Evolutionary conservation across 83 land plant genomes (phyloP), one percentile per base, ranked within the genome.

Genomic region (Isoetes engelmannii): DNA sequence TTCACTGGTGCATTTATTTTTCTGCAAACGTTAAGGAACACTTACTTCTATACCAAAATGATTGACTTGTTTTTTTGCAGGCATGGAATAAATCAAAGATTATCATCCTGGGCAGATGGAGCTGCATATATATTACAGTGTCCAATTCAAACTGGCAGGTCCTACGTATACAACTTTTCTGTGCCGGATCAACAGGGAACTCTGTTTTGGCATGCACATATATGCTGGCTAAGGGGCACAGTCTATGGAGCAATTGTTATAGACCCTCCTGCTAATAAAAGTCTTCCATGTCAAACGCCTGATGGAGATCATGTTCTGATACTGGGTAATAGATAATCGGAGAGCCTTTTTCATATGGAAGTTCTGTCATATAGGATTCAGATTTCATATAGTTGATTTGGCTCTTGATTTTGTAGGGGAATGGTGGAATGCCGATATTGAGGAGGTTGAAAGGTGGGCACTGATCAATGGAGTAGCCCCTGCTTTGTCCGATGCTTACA

Each of bases 1-100:
- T 73, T 17, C 75, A 73, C 21, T 73, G 75, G 75, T 73, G 37
- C 37, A 2, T 28, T 2, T 28, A 2, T 28, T 28, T 0, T 28
- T 28, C 37, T 28, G 37, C 37, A n/a, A n/a, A n/a, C n/a, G n/a
- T 28, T 28, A 28, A 28, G 37, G 37, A 28, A 28, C 37, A n/a
- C 37, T 2, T 28, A 28, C 37, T 28, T 28, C 37, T 28, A 28
- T 28, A 28, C 37, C 37, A 28, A 28, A 28, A 28, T 28, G 37
- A 28, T 51, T 51, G 55, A 15, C 17, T 12, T 51, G 13, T 17
- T 51, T 51, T 8, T 51, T 1, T 17, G 55, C 17, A 51, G 55
- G 55, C 55, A 51, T 51, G 55, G 55, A 51, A 15, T 51, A 12
- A 12, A 51, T 12, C 55, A 51, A 15, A 12, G 55, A 15, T 3